Conservation (phyloP, 257 asterid species). For the Prunella vulgaris region DNA sequence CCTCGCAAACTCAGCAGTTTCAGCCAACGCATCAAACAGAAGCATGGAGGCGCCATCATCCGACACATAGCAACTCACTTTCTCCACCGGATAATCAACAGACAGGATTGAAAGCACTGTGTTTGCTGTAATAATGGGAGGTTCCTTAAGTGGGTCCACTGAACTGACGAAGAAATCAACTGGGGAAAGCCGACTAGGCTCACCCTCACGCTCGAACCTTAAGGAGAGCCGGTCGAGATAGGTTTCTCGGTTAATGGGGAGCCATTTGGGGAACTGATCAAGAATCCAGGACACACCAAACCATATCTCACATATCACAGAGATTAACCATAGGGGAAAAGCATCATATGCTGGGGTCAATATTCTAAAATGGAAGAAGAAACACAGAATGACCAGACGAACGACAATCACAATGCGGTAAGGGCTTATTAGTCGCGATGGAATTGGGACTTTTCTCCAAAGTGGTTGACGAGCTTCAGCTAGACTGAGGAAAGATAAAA, state of each 20-base stretch:
- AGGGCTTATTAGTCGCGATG: conserved; percentile 71
- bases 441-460: conserved; percentile 70
- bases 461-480: conserved; percentile 86
- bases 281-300: conserved; percentile 28
- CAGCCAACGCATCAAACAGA: conserved; percentile 63
- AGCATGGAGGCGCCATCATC: conserved; percentile 90
- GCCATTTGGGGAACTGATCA: conserved; percentile 30
- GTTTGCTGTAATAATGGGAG: conserved; percentile 77
- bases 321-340: conserved; percentile 23
- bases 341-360: conserved; percentile 26
- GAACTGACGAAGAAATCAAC: conserved; percentile 74
- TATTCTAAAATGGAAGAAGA: conserved; percentile 28
- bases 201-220: conserved; percentile 27
- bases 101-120: conserved; percentile 67
- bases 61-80: conserved; percentile 77
- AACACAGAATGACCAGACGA: conserved; percentile 23
- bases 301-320: conserved; percentile 31
- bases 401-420: conserved; percentile 67
- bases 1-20: conserved; percentile 74
- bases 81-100: conserved; percentile 72
- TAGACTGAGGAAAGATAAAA: conserved; percentile 32
- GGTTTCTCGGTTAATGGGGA: conserved; percentile 23
- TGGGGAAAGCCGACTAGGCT: conserved; percentile 28
- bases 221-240: conserved; percentile 27
- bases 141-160: conserved; percentile 79